These are phyloP conservation scores for Aspergillus tubingensis DNA, from an alignment of 2,329 filamentous ascomycete genomes.

Conservation along the genomic window DNA sequence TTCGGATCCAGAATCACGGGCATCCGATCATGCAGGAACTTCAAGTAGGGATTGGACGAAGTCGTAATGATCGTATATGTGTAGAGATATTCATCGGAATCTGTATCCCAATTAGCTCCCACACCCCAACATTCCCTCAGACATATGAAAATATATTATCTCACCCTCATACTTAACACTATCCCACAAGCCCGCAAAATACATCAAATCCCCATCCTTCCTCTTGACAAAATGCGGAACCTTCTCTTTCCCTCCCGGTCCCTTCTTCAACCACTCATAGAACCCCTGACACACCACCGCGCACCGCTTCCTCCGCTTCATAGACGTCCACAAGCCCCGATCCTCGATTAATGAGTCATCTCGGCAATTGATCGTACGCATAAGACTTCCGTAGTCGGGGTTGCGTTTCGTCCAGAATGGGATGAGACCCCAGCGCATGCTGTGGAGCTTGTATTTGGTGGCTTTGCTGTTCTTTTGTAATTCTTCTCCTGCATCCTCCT, in stretches of 20 bases:
- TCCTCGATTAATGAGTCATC: conserved; percentile 78
- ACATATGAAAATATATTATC: neutral
- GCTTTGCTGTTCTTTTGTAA: conserved; percentile 12
- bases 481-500: conserved; percentile 13
- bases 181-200: conserved; percentile 90
- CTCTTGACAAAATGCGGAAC: conserved; percentile 81
- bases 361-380: conserved; percentile 94
- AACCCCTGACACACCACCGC: conserved; percentile 88
- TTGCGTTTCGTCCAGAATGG: conserved; percentile 90
- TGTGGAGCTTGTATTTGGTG: conserved; percentile 72
- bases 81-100: conserved; percentile 69
- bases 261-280: conserved; percentile 91
- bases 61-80: conserved; percentile 96
- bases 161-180: conserved; percentile 76
- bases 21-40: conserved; percentile 92
- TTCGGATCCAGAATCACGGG: conserved; percentile 83
- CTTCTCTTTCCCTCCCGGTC: conserved; percentile 70
- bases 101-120: conserved; percentile 35
- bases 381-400: conserved; percentile 72
- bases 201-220: conserved; percentile 81
- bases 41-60: conserved; percentile 76
- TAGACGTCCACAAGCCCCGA: conserved; percentile 84
- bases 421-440: conserved; percentile 94
- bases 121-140: neutral
- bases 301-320: conserved; percentile 89